Conservation (phyloP, 2,329 filamentous ascomycete genomes). For the Ophiostoma novo-ulmi region DNA sequence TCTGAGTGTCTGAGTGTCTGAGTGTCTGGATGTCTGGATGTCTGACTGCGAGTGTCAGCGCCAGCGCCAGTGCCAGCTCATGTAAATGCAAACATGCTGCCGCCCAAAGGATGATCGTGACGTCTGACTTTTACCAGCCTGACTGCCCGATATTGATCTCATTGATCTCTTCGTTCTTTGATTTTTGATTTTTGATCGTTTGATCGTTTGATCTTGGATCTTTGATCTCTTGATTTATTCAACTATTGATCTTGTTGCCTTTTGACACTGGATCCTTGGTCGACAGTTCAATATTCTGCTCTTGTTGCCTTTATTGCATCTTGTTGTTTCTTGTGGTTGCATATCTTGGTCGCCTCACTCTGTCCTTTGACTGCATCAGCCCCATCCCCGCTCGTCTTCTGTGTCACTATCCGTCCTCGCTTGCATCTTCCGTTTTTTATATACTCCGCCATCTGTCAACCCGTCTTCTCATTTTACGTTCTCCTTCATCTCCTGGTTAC, state of each 20-base stretch:
- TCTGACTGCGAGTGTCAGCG: background rate
- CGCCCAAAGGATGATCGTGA: background rate
- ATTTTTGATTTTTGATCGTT: background rate
- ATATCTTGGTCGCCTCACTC: background rate
- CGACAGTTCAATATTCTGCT: background rate
- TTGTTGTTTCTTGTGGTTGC: background rate
- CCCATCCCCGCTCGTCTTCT: background rate
- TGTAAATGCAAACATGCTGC: background rate
- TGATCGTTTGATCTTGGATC: too few relatives aligned
- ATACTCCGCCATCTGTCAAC: background rate
- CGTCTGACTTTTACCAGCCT: conserved; percentile 5
- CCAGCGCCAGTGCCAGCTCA: background rate
- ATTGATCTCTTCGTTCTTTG: background rate
- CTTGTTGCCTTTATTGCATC: background rate
- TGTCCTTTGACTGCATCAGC: background rate
- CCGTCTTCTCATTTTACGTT: background rate
- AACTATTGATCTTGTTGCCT: too few relatives aligned
- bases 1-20: too few relatives aligned
- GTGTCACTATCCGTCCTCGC: background rate
- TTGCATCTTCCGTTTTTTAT: background rate
- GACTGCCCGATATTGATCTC: background rate
- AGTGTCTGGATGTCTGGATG: too few relatives aligned
- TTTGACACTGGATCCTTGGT: too few relatives aligned
- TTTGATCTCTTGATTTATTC: too few relatives aligned
- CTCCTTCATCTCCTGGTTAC: background rate